Evolutionary conservation across 805 yeast species (phyloP), one percentile per base, ranked within the genome.

Genomic region (Brettanomyces bruxellensis): DNA sequence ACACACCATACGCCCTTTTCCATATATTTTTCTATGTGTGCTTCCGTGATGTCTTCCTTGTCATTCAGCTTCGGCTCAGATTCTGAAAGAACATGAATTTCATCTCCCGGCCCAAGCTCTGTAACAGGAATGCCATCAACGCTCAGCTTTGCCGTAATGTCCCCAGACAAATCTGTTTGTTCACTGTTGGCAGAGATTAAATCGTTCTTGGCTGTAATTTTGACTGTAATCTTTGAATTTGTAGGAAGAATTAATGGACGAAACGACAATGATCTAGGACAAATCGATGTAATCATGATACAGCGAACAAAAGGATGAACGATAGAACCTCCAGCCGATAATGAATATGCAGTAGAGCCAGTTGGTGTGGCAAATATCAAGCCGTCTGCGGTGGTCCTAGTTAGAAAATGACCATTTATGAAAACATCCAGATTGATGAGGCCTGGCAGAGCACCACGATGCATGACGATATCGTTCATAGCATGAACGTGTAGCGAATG

Each of bases 301-400:
- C 93, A 83, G 13, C 88, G 83, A 7, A 90, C 95, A 45, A 81
- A 66, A 0, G 98, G 97, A 52, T 90, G 95, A 1, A 87, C 91
- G 49, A 90, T 90, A 12, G 95, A 80, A 1, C 98, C 98, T 12
- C 98, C 97, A 1, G 95, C 79, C 28, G 87, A 78, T 45, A 90
- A 68, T 0, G 95, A 86, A 59, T 90, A 90, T 0, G 97, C 96
- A 0, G 97, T 90, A 8, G 95, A 86, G 0, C 98, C 98, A 0
- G 97, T 90, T 14, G 98, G 98, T 0, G 97, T 86, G 3, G 93
- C 75, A 41, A 88, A 71, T 4, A 81, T 78, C 7, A 90, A 74
- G 36, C 98, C 98, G 64, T 91, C 98, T 1, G 95, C 96, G 0
- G 91, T 85, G 4, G 96, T 89, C 45, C 90, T 78, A 6, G 98